Base-by-base conservation (phyloP, 345 rosid genomes). In the Salix dunnii region DNA sequence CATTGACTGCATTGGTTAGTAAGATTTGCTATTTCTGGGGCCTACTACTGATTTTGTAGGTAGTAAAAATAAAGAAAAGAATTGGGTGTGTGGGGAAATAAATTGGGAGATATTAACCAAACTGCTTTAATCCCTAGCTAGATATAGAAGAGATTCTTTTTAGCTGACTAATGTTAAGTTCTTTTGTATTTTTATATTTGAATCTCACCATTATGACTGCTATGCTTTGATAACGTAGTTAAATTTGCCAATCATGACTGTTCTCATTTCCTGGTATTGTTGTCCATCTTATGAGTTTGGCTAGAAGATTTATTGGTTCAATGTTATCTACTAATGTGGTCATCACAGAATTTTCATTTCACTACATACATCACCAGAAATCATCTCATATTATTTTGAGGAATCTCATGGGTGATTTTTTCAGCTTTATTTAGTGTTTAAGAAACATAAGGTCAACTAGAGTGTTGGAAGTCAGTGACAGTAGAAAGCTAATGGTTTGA, bases 1-100 rank as follows among this genome's bases (percentile, higher is more conserved):
- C 99, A 33, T 79, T 93, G 84, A 95, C 98, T 64, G 99, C 99
- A 68, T 85, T 95, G 98, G 99, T 51, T 51, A 51, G 58, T 51
- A 51, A 51, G 58, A 20, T 23, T 18, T 18, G n/a, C 58, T 51
- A 51, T 51, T 17, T 51, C 58, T 20, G 58, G 55, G 58, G 58
- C n/a, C 9, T 18, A 6, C 58, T 51, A 20, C 20, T 51, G 58
- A 51, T 18, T 51, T 51, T 51, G n/a, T 20, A 6, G 3, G 17
- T 13, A 46, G 43, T 40, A 9, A 40, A 40, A 40, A 9, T 2
- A 10, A 20, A 5, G 18, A 51, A 51, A 20, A 51, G 20, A 20
- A 18, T 9, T 95, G 76, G 86, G 94, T 88, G 74, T 14, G 38
- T 43, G 30, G 38, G 63, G 17, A 21, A 17, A 7, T 51, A 51